These are phyloP conservation scores for Arachnopeziza araneosa DNA, from an alignment of 2,329 filamentous ascomycete species.

Conservation along the genomic window DNA sequence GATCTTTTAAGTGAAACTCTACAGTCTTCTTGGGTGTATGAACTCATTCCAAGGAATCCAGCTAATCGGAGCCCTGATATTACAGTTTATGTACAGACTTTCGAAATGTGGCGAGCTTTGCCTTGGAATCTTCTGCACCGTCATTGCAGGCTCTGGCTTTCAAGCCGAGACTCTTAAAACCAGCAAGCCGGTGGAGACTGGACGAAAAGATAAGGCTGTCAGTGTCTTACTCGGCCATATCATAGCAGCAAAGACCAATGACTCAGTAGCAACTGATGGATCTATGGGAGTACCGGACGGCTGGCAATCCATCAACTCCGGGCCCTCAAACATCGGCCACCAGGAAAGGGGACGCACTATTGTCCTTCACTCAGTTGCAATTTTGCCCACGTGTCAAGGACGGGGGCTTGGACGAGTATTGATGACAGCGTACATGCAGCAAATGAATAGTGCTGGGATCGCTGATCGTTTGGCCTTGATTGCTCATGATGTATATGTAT, in stretches of 20 bases:
- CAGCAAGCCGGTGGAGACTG: constrained; percentile 54
- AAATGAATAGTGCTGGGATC: constrained; percentile 64
- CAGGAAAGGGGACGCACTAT: constrained; percentile 68
- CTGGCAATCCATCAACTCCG: constrained; percentile 49
- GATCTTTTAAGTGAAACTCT: not conserved
- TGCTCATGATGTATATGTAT: constrained; percentile 59
- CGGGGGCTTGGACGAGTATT: constrained; percentile 69
- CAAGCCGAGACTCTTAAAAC: constrained; percentile 47
- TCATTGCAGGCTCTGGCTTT: constrained; percentile 43
- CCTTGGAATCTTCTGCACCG: constrained; percentile 73
- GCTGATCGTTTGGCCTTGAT: constrained; percentile 71
- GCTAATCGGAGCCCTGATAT: constrained; percentile 4
- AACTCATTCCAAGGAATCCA: not conserved
- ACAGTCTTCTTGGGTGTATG: not conserved
- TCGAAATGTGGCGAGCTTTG: constrained; percentile 69
- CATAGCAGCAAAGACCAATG: constrained; percentile 65
- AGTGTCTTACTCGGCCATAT: constrained; percentile 71
- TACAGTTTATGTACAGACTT: constrained; percentile 71
- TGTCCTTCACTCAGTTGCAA: constrained; percentile 75
- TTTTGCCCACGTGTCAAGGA: constrained; percentile 68
- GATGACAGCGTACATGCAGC: constrained; percentile 70
- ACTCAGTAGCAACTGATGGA: constrained; percentile 60
- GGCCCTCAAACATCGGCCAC: constrained; percentile 55
- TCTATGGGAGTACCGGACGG: constrained; percentile 70
- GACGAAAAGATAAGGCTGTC: constrained; percentile 48